Percentiles rank a stretch among this genome's conserved stretches.
Conservation (phyloP, 495 filamentous ascomycete genomes). For the Terfezia boudieri region DNA sequence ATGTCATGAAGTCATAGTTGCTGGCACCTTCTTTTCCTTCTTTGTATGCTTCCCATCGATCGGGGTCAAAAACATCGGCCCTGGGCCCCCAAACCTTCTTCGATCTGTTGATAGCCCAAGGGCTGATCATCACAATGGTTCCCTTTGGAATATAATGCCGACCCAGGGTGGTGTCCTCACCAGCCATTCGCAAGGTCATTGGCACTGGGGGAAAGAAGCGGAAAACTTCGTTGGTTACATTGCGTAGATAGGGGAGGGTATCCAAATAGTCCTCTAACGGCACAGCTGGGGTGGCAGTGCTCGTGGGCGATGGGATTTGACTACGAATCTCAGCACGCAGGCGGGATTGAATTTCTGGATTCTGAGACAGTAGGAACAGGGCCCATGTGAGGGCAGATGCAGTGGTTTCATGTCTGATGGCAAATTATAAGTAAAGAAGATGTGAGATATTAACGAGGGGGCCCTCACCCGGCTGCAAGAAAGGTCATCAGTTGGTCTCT, state of each 20-base stretch:
- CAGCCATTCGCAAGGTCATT: slow-evolving; percentile 40
- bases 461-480: slow-evolving; percentile 73
- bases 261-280: slow-evolving; percentile 24
- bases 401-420: slow-evolving; percentile 21
- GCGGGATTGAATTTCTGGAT: slow-evolving; percentile 25
- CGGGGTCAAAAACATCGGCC: slow-evolving; percentile 33
- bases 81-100: slow-evolving; percentile 36
- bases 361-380: slow-evolving; percentile 27
- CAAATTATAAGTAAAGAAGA: background rate
- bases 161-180: slow-evolving; percentile 39
- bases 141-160: slow-evolving; percentile 35
- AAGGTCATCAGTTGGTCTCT: slow-evolving; percentile 92
- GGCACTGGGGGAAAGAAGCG: slow-evolving; percentile 27
- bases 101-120: slow-evolving; percentile 40
- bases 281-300: slow-evolving; percentile 18
- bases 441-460: slow-evolving; percentile 2
- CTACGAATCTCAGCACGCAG: slow-evolving; percentile 29
- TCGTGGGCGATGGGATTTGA: slow-evolving; percentile 29
- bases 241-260: slow-evolving; percentile 32
- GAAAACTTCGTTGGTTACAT: slow-evolving; percentile 27
- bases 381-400: slow-evolving; percentile 35
- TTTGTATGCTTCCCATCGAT: slow-evolving; percentile 32
- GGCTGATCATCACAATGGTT: slow-evolving; percentile 38
- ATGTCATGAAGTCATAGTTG: slow-evolving; percentile 38
- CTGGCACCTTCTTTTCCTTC: slow-evolving; percentile 21